These are phyloP conservation scores for Ophiostoma ips DNA, from an alignment of 2,329 filamentous ascomycete genomes.

Conservation along the genomic window DNA sequence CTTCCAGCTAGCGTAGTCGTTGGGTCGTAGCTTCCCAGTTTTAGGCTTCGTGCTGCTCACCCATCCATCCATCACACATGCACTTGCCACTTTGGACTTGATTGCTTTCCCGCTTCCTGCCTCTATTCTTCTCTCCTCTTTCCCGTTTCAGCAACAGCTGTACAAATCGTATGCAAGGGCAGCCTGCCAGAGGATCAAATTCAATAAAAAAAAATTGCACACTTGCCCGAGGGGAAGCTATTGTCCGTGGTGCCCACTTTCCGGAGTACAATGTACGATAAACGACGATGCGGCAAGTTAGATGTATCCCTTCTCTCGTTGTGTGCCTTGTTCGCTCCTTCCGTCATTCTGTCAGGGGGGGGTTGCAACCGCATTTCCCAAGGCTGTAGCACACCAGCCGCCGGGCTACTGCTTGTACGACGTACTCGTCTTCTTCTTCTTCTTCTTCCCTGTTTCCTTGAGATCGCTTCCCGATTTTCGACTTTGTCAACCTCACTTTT, in stretches of 20 bases:
- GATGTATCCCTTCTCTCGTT: too few species aligned
- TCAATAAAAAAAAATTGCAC: too few species aligned
- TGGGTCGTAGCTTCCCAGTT: slow-evolving; percentile 3
- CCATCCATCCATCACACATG: too few species aligned
- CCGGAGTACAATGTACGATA: too few species aligned
- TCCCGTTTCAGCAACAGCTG: neutral
- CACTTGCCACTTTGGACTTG: neutral
- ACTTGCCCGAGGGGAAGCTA: too few species aligned
- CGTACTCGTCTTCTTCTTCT: neutral
- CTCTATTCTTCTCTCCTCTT: neutral
- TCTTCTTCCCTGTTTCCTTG: neutral
- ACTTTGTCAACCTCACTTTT: slow-evolving; percentile 3
- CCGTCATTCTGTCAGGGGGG: neutral
- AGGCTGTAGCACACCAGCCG: neutral
- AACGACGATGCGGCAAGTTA: too few species aligned
- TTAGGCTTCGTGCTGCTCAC: neutral
- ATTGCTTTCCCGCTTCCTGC: neutral
- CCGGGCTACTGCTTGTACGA: too few species aligned
- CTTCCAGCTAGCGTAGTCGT: slow-evolving; percentile 1
- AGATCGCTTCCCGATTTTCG: neutral
- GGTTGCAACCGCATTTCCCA: neutral
- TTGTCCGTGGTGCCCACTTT: neutral
- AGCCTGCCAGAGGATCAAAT: too few species aligned
- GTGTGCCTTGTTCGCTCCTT: neutral
- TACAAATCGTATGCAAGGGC: too few species aligned